Evolutionary conservation across 805 yeast genomes (phyloP).

Genomic region (Priceomyces fermenticarens): DNA sequence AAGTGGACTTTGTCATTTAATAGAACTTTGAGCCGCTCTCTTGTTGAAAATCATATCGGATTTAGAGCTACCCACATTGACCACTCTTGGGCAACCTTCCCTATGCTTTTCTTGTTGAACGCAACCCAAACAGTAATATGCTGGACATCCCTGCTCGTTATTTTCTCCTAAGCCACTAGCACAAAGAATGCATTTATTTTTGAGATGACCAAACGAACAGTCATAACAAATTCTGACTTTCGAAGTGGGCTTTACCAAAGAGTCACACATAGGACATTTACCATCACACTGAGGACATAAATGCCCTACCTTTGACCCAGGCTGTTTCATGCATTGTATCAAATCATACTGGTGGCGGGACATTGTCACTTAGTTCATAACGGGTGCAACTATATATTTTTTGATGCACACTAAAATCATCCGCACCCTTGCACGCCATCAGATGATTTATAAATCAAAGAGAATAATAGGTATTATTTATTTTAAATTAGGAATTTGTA

Average conservation of each 20-base stretch:
- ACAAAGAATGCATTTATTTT: conserved; percentile 75
- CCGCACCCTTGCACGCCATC: no score
- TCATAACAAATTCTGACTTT: conserved; percentile 77
- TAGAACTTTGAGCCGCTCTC: conserved; percentile 27
- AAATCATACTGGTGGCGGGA: conserved; percentile 88
- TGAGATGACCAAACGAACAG: conserved; percentile 71
- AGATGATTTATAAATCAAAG: no score
- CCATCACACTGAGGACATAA: conserved; percentile 90
- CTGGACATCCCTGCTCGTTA: conserved; percentile 36
- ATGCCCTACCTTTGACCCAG: conserved; percentile 69
- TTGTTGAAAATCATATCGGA: conserved; percentile 64
- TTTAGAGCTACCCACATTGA: conserved; percentile 76
- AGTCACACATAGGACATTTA: conserved; percentile 86
- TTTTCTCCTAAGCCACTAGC: conserved; percentile 60
- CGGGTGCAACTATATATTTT: not conserved
- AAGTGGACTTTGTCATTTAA: no score
- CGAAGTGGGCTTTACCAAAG: conserved; percentile 68
- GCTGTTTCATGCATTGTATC: conserved; percentile 78
- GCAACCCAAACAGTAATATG: conserved; percentile 85
- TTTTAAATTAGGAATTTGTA: not conserved
- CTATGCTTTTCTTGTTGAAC: conserved; percentile 73
- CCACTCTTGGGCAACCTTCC: conserved; percentile 88
- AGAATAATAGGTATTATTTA: no score
- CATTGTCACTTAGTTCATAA: conserved; percentile 47
- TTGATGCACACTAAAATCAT: no score